A percentile compares a stretch with the other conserved stretches of the same genome.
phyloP scores from a whole-genome alignment of 495 filamentous ascomycete species.

The Sabuloglossum arenarium region DNA sequence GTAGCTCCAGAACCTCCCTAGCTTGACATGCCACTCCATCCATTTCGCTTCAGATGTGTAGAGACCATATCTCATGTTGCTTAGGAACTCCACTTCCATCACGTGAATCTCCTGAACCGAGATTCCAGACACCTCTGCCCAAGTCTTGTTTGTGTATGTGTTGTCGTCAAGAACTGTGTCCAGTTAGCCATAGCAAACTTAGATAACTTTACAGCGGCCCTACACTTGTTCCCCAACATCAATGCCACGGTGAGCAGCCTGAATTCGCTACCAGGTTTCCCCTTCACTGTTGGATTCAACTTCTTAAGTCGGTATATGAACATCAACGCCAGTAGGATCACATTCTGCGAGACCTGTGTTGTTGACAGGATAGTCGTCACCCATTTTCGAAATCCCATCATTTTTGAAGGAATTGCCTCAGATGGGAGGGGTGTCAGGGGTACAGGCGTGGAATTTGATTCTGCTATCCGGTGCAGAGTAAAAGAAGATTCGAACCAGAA shows the following conservation, averaged over 20 bases:
- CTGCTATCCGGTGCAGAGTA: slow-evolving; percentile 51
- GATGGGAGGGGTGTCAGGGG: slow-evolving; percentile 34
- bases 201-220: slow-evolving; percentile 11
- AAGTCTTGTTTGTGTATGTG: slow-evolving; percentile 98
- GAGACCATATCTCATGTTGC: slow-evolving; percentile 92
- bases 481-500: slow-evolving; percentile 96
- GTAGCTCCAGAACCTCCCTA: slow-evolving; percentile 60
- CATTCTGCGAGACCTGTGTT: slow-evolving; percentile 93
- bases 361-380: slow-evolving; percentile 75
- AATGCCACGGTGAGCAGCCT: slow-evolving; percentile 86
- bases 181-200: neutral
- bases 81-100: slow-evolving; percentile 98
- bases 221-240: slow-evolving; percentile 98
- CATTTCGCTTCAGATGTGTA: slow-evolving; percentile 67
- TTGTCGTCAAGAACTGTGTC: slow-evolving; percentile 78
- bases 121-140: slow-evolving; percentile 95
- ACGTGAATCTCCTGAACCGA: slow-evolving; percentile 90
- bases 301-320: slow-evolving; percentile 91
- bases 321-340: slow-evolving; percentile 72
- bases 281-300: slow-evolving; percentile 66
- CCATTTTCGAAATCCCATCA: slow-evolving; percentile 72
- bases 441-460: slow-evolving; percentile 25
- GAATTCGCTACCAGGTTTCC: slow-evolving; percentile 86
- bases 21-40: slow-evolving; percentile 63
- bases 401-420: slow-evolving; percentile 47